Evolutionary conservation across 2,329 filamentous ascomycete species (phyloP).

Genomic region (Alternaria atra): DNA sequence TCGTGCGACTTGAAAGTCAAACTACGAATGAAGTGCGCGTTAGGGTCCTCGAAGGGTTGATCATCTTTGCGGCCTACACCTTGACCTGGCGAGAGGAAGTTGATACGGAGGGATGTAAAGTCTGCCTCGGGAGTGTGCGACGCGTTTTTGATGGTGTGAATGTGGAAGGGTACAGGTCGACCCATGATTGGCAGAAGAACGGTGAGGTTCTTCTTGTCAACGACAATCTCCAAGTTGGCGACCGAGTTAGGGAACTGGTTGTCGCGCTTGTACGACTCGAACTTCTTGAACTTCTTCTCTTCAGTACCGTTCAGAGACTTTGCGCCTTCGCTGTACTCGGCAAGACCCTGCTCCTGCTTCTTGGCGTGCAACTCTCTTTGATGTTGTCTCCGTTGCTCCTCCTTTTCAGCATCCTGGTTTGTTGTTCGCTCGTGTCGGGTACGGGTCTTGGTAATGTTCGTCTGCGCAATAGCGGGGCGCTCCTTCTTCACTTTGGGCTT

Average conservation of each 20-base stretch:
- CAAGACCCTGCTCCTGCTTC: slow-evolving; percentile 89
- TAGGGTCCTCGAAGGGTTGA: slow-evolving; percentile 95
- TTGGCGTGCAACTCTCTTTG: slow-evolving; percentile 88
- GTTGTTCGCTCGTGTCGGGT: slow-evolving; percentile 89
- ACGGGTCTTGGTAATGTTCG: slow-evolving; percentile 94
- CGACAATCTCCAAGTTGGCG: slow-evolving; percentile 86
- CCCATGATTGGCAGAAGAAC: slow-evolving; percentile 97
- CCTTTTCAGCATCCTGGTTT: slow-evolving; percentile 87
- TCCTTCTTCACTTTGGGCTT: slow-evolving; percentile 89
- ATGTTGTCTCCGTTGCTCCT: slow-evolving; percentile 86
- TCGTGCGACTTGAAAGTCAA: slow-evolving; percentile 94
- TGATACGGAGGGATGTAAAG: slow-evolving; percentile 93
- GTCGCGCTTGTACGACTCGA: slow-evolving; percentile 98
- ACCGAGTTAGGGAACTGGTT: slow-evolving; percentile 87
- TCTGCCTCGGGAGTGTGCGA: slow-evolving; percentile 97
- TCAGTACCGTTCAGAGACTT: slow-evolving; percentile 87
- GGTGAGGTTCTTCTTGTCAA: slow-evolving; percentile 89
- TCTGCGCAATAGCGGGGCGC: slow-evolving; percentile 85
- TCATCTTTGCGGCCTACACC: slow-evolving; percentile 97
- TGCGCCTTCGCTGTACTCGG: slow-evolving; percentile 84
- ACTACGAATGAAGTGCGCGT: slow-evolving; percentile 94
- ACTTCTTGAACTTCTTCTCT: slow-evolving; percentile 98
- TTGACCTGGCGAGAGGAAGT: slow-evolving; percentile 95
- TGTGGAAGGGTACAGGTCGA: slow-evolving; percentile 95
- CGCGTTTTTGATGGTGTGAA: slow-evolving; percentile 97